Conservation (phyloP, 495 filamentous ascomycete species). For the Penicillium riverlandense region DNA sequence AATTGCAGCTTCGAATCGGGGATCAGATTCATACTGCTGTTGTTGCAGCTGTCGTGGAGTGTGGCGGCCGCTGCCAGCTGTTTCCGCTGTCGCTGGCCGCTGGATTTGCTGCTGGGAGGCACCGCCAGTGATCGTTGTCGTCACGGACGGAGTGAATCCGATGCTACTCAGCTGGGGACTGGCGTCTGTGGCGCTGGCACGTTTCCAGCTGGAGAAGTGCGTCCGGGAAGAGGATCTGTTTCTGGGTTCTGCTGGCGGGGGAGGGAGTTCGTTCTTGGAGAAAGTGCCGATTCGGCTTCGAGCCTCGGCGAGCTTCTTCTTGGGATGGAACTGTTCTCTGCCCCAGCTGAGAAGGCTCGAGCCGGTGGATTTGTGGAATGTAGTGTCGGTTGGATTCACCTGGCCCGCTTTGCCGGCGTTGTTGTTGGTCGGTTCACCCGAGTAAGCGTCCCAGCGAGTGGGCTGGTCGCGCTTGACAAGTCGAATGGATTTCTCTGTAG, state of each 20-base stretch:
- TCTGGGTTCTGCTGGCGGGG: constrained; percentile 6
- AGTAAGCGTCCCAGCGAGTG: constrained; percentile 43
- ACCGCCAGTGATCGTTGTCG: constrained; percentile 35
- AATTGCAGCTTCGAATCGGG: constrained; percentile 14
- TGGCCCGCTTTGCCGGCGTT: constrained; percentile 20
- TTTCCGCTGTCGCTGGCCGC: constrained; percentile 8
- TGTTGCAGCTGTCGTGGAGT: background rate
- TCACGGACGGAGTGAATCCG: constrained; percentile 20
- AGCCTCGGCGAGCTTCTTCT: constrained; percentile 18
- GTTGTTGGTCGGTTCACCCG: constrained; percentile 38
- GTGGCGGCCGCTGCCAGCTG: background rate
- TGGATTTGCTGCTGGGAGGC: constrained; percentile 6
- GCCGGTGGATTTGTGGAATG: constrained; percentile 15
- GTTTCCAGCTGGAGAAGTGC: background rate
- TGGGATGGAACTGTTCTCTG: constrained; percentile 25
- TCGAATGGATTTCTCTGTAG: background rate
- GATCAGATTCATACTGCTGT: constrained; percentile 8
- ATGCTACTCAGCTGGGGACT: constrained; percentile 4
- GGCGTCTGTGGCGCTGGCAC: constrained; percentile 1
- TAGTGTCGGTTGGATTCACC: constrained; percentile 12
- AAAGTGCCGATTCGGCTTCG: constrained; percentile 19
- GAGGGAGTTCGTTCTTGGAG: constrained; percentile 16
- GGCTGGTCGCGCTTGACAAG: constrained; percentile 5
- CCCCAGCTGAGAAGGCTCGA: constrained; percentile 24
- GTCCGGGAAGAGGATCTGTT: constrained; percentile 20